Base-by-base conservation (phyloP, 2,329 filamentous ascomycete genomes). In the Drechslerella dactyloides region DNA sequence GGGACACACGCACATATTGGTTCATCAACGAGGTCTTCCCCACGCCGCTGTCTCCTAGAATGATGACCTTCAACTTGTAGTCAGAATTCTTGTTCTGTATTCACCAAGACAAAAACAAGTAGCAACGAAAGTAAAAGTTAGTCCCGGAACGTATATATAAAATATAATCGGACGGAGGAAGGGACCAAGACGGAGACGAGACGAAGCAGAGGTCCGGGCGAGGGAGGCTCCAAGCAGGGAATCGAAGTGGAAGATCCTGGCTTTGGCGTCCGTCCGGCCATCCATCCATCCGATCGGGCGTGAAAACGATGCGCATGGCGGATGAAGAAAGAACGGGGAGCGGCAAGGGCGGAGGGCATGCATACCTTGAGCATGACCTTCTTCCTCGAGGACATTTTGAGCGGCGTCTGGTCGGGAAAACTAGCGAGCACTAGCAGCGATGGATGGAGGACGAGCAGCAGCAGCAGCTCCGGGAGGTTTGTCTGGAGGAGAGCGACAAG, bases 1-100 rank as follows among this genome's bases (percentile, higher is more conserved):
- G 74, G 74, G 65, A 21, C 4, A 53, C 65, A 77, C 90, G 81
- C 87, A 97, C 94, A 90, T 97, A 99, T 97, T 99, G 94, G 84
- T 99, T 99, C 94, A 99, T 99, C 86, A 99, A 88, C 82, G 92
- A 97, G 73, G 94, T 99, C 86, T 99, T 99, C 81, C 94, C 94
- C 74, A 99, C 94, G 83, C 94, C 94, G 82, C 93, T 97, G 82
- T 99, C 94, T 78, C 94, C 94, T 77, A 99, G 89, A 82, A 99
- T 97, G 79, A 99, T 99, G 79, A 99, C 93, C 93, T 97, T 72
- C 42, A 72, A 72, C 55, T 72, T 72, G 60, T 72, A 72, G 68
- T 72, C 68, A 72, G 68, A 72, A 72, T 72, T 72, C 60, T 72
- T 72, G 68, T 72, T 65, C 68, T 72, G 68, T 72, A 60, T 78